Conservation (phyloP, 345 rosid genomes). For the Citrus sinensis region DVS_A1.0 CM039164.1:24441001-24441500, state of each 20-base stretch:
- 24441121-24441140: constrained; percentile 42
- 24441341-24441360: constrained; percentile 26
- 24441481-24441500: constrained; percentile 14
- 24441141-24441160: constrained; percentile 37
- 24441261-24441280: not conserved
- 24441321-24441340: constrained; percentile 19
- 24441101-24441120: constrained; percentile 12
- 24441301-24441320: constrained; percentile 30
- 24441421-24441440: constrained; percentile 40
- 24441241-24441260: not conserved
- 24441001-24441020: not conserved
- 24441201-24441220: not conserved
- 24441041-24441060: too few species aligned
- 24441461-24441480: constrained; percentile 26
- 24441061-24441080: too few species aligned
- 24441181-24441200: not conserved
- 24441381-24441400: constrained; percentile 23
- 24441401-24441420: constrained; percentile 36
- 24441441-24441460: constrained; percentile 20
- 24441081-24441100: too few species aligned
- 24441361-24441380: not conserved
- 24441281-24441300: constrained; percentile 20
- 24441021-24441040: not conserved
- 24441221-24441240: too few species aligned
- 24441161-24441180: constrained; percentile 29